Base-by-base conservation (phyloP, 1,139 yeast genomes). In the Suhomyces panamericanus region DNA sequence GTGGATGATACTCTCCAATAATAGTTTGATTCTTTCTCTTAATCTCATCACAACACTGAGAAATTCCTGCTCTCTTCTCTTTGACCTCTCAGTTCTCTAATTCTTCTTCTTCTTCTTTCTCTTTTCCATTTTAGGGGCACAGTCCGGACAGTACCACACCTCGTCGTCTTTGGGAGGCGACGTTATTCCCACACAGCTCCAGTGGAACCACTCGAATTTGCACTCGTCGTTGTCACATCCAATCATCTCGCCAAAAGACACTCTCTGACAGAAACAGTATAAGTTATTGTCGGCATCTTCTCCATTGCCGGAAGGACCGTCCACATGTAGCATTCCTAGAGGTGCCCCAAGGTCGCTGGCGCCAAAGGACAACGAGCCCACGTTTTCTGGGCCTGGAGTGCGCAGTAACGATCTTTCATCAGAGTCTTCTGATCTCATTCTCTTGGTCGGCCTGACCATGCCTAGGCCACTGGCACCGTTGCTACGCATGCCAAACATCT, bases 161-260 rank as follows among this genome's bases (percentile, higher is more conserved):
- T 73, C 78, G 49, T 77, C 78, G 41, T 83, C 87, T 55, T 78
- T 79, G 0, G 91, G 90, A 3, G 87, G 87, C 30, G 78, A 75
- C 8, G 78, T 76, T 41, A 89, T 76, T 1, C 96, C 95, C 41
- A 89, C 95, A 70, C 96, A 89, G 47, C 77, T 73, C 74, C 87
- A 85, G 62, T 85, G 93, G 63, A 88, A 89, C 96, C 96, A 89
- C 62, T 88, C 96, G 57, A 73, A 83, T 52, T 83, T 79, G 69
- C 96, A 89, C 52, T 83, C 83, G 15, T 80, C 82, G 57, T 86
- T 86, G 61, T 89, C 96, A 63, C 96, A 89, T 0, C 95, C 96
- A 64, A 89, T 83, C 96, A 89, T 89, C 53, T 87, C 88, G 11
- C 96, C 96, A 67, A 84, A 87, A 1, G 95, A 86, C 0, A 86